These are phyloP conservation scores for Phaeoacremonium minimum DNA, from an alignment of 2,329 filamentous ascomycete species.

Conservation along the genomic window DNA sequence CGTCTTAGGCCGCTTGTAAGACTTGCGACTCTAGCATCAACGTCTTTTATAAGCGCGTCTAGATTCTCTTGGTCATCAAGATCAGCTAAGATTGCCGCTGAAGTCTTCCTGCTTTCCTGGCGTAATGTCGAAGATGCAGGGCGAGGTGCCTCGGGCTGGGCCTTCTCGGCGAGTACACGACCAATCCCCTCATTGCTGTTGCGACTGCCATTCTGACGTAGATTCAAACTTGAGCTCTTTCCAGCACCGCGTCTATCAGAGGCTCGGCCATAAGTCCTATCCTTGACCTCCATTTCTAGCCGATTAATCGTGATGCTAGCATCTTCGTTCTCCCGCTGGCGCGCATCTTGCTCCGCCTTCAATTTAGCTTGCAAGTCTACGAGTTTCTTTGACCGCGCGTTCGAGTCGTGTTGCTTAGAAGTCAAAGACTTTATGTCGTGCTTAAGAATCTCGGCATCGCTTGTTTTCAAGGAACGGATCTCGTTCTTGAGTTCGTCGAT, in stretches of 20 bases:
- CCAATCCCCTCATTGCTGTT: slow-evolving; percentile 2
- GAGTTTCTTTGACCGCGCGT: slow-evolving; percentile 20
- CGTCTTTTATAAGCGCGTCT: background rate
- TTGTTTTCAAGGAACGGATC: slow-evolving; percentile 37
- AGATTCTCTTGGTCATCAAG: background rate
- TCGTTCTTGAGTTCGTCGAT: slow-evolving; percentile 53
- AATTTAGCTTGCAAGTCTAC: slow-evolving; percentile 20
- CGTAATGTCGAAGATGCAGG: background rate
- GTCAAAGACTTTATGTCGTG: slow-evolving; percentile 18
- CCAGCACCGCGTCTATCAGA: slow-evolving; percentile 1
- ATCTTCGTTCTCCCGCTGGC: slow-evolving; percentile 7
- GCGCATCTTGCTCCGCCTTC: slow-evolving; percentile 16
- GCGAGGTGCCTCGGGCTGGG: slow-evolving; percentile 1
- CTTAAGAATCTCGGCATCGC: slow-evolving; percentile 13
- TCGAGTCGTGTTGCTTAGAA: slow-evolving; percentile 8
- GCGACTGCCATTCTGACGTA: slow-evolving; percentile 3
- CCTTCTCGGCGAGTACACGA: slow-evolving; percentile 1
- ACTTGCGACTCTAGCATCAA: too few species aligned
- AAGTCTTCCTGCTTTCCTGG: background rate
- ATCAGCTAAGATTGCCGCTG: background rate
- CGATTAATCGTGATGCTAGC: slow-evolving; percentile 8
- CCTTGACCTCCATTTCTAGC: slow-evolving; percentile 11
- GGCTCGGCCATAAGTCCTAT: slow-evolving; percentile 1
- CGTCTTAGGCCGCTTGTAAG: background rate
- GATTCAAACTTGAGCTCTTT: too few species aligned